Conservation (phyloP, 148 eudicot genomes). For the Simmondsia chinensis region DNA sequence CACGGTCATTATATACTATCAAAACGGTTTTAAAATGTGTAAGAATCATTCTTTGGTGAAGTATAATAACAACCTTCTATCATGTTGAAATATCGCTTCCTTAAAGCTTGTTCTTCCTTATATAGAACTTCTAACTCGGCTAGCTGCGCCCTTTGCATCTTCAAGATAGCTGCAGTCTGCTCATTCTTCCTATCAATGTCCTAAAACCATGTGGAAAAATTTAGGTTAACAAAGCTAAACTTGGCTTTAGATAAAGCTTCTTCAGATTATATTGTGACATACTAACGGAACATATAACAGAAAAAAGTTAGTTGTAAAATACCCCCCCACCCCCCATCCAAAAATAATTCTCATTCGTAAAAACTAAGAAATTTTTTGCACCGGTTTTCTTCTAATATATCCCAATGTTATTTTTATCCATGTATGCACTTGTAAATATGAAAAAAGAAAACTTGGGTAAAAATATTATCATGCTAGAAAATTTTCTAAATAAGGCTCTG, state of each 20-base stretch:
- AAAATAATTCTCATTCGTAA: too few species aligned
- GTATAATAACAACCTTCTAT: constrained; percentile 59
- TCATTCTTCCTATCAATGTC: constrained; percentile 96
- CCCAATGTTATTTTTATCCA: too few species aligned
- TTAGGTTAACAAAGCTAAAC: not conserved
- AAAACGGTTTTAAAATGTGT: not conserved
- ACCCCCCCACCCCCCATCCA: too few species aligned
- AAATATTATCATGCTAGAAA: too few species aligned
- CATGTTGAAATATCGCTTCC: constrained; percentile 83
- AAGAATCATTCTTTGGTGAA: not conserved
- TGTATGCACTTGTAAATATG: too few species aligned
- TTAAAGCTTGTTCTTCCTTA: constrained; percentile 78
- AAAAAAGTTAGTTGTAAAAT: too few species aligned
- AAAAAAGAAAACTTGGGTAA: too few species aligned
- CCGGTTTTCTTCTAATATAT: too few species aligned
- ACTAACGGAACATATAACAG: too few species aligned
- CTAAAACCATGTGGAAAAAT: constrained; percentile 22
- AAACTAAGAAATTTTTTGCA: too few species aligned
- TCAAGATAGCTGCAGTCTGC: constrained; percentile 88
- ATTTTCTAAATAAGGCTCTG: too few species aligned
- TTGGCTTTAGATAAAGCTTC: not conserved
- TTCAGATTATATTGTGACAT: not conserved
- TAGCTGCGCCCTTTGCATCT: constrained; percentile 87
- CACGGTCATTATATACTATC: not conserved
- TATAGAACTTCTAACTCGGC: constrained; percentile 77